These are phyloP conservation scores for Dichotomocladium elegans DNA, from an alignment of 371 early-diverging fungal species.

Conservation along the genomic window DNA sequence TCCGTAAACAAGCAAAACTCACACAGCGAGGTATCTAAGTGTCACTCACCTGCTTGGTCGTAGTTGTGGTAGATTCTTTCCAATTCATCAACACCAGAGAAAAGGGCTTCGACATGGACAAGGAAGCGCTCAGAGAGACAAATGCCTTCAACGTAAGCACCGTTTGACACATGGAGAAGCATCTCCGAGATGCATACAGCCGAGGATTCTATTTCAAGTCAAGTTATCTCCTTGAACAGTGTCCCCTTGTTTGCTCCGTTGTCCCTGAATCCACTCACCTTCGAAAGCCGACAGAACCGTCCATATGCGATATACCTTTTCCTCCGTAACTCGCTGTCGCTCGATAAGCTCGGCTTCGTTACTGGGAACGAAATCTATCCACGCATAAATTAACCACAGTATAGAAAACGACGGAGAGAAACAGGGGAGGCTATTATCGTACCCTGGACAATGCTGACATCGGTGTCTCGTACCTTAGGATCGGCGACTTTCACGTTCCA, in stretches of 20 bases:
- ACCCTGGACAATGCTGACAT: slow-evolving; percentile 8
- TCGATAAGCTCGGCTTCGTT: slow-evolving; percentile 36
- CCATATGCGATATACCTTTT: slow-evolving; percentile 90
- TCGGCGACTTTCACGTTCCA: slow-evolving; percentile 72
- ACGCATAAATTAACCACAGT: not conserved
- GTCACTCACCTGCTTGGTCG: slow-evolving; percentile 25
- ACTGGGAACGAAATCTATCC: slow-evolving; percentile 2
- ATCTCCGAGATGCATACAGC: slow-evolving; percentile 98
- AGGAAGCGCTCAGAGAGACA: slow-evolving; percentile 88
- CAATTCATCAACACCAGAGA: slow-evolving; percentile 79
- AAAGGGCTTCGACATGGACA: slow-evolving; percentile 89
- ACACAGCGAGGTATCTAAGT: not conserved
- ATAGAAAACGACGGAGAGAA: not conserved
- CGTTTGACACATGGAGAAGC: slow-evolving; percentile 91
- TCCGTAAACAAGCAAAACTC: not conserved
- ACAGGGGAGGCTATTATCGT: not conserved
- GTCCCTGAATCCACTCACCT: slow-evolving; percentile 16
- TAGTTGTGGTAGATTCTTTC: slow-evolving; percentile 26
- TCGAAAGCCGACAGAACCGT: slow-evolving; percentile 92
- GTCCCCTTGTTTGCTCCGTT: not conserved
- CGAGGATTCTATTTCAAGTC: slow-evolving; percentile 66
- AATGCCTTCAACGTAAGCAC: slow-evolving; percentile 82
- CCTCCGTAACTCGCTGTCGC: slow-evolving; percentile 67
- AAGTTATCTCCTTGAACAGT: not conserved
- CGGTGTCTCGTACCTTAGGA: slow-evolving; percentile 7